These are phyloP conservation scores for Ceratobasidium sp. DNA, from an alignment of 1,284 basidiomycete genomes.

Conservation along the genomic window DNA sequence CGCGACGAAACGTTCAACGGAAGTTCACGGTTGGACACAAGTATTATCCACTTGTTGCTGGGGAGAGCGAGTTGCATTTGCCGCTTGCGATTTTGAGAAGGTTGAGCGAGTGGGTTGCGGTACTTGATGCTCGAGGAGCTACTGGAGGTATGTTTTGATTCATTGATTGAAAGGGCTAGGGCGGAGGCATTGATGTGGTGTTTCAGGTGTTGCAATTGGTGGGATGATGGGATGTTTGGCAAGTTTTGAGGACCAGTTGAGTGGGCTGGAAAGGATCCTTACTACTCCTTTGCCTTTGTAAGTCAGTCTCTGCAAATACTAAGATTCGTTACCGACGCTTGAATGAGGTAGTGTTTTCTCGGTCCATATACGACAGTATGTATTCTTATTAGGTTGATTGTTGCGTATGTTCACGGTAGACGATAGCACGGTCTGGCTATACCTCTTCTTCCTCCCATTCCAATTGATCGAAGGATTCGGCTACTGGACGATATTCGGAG, in stretches of 20 bases:
- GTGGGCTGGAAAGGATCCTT: constrained; percentile 69
- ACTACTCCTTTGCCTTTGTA: constrained; percentile 76
- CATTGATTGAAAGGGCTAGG: neutral
- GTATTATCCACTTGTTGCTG: constrained; percentile 59
- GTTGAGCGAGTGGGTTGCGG: constrained; percentile 70
- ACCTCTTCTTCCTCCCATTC: constrained; percentile 76
- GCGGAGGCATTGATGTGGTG: neutral
- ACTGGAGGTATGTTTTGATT: constrained; percentile 62
- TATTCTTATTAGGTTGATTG: constrained; percentile 16
- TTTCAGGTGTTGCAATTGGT: constrained; percentile 65
- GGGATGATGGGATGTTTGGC: constrained; percentile 65
- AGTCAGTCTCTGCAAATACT: constrained; percentile 53
- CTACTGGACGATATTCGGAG: constrained; percentile 72
- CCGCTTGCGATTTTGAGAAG: constrained; percentile 69
- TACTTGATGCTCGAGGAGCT: constrained; percentile 68
- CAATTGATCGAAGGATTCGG: constrained; percentile 70
- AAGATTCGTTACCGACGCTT: constrained; percentile 9
- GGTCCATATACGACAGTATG: constrained; percentile 60
- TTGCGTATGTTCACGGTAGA: constrained; percentile 24
- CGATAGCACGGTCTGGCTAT: constrained; percentile 73
- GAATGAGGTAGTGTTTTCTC: constrained; percentile 65
- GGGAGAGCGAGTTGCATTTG: constrained; percentile 60
- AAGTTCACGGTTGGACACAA: constrained; percentile 51
- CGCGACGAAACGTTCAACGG: constrained; percentile 15
- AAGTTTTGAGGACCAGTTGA: constrained; percentile 68